Percentiles rank a stretch among this genome's conserved stretches.
Evolutionary conservation across 441 rosid genomes (phyloP).

Genomic region (Capsella rubella): DNA sequence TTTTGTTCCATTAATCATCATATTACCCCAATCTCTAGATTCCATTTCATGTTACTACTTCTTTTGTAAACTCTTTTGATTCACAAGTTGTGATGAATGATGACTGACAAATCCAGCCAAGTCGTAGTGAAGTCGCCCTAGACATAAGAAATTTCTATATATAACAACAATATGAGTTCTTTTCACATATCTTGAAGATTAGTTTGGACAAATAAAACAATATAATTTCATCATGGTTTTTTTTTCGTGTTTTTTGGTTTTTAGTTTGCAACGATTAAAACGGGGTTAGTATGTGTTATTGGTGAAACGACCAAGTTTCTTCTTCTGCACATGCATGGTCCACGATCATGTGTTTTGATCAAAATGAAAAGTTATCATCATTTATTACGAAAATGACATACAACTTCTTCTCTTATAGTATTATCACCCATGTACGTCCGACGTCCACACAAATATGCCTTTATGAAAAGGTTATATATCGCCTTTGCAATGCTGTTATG

Average conservation of each 20-base stretch:
- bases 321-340: background rate
- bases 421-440: background rate
- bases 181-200: too few relatives aligned
- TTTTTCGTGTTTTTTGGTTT: background rate
- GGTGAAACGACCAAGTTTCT: background rate
- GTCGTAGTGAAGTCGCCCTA: too few relatives aligned
- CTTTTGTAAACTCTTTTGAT: background rate
- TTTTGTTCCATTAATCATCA: background rate
- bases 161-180: too few relatives aligned
- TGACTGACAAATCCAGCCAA: too few relatives aligned
- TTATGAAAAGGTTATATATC: constrained; percentile 2
- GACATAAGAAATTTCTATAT: too few relatives aligned
- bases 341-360: background rate
- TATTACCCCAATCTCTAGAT: background rate
- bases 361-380: constrained; percentile 17
- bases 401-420: constrained; percentile 1
- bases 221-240: background rate
- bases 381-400: constrained; percentile 3
- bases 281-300: background rate
- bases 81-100: too few relatives aligned
- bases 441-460: background rate
- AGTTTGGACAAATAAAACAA: background rate
- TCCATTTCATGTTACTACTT: background rate
- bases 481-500: background rate
- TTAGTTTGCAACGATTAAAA: background rate